phyloP scores from a whole-genome alignment of 1,139 yeast genomes.

The Yamadazyma triangularis region DNA sequence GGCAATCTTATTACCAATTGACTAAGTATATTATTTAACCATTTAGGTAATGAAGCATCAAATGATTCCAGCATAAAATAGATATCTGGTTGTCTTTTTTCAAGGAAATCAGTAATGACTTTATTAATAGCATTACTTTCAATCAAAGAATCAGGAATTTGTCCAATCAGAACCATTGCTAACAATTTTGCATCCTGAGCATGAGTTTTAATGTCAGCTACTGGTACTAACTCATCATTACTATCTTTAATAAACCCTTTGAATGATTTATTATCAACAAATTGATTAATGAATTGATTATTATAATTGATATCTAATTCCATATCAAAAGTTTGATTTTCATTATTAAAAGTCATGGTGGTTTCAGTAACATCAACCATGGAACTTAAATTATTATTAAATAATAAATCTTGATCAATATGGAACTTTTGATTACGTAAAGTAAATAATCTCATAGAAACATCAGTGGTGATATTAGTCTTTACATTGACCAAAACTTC shows the following conservation, averaged over 20 bases:
- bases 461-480: constrained; percentile 8
- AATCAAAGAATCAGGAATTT: constrained; percentile 3
- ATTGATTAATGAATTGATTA: neutral
- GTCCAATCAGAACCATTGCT: no score
- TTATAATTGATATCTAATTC: no score
- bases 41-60: constrained; percentile 6
- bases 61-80: constrained; percentile 1
- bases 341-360: no score
- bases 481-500: constrained; percentile 9
- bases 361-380: no score
- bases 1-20: constrained; percentile 4
- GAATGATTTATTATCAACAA: constrained; percentile 3
- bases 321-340: no score
- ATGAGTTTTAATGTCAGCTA: constrained; percentile 3
- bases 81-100: constrained; percentile 1
- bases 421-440: constrained; percentile 6
- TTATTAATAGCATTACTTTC: constrained; percentile 4
- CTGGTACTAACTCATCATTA: constrained; percentile 1
- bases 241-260: constrained; percentile 5
- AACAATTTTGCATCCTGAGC: constrained; percentile 2
- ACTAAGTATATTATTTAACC: constrained; percentile 11
- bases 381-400: constrained; percentile 7
- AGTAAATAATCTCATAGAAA: constrained; percentile 6
- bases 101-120: constrained; percentile 1
- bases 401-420: constrained; percentile 11